Evolutionary conservation across 768 basidiomycete species (phyloP), one percentile per base, ranked within the genome.

Genomic region (Lactarius evosmus): DNA sequence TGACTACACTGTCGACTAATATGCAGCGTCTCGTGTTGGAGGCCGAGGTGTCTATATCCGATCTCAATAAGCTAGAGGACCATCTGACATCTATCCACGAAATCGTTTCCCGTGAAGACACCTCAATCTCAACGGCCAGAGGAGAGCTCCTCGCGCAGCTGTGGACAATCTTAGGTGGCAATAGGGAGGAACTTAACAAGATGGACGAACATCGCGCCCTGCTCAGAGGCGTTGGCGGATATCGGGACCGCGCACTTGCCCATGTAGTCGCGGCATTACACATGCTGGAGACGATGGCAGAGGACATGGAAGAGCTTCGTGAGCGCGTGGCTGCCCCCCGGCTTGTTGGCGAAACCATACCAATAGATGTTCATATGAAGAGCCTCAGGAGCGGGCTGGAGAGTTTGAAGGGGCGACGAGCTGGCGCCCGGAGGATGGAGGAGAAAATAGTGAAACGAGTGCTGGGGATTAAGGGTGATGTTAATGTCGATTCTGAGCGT

Each of bases 271-370:
- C 82, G 0, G 82, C 88, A 16, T 70, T 89, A 69, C 84, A 85
- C 57, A 79, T 83, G 11, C 74, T 93, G 65, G 74, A 83, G 32
- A 76, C 77, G 41, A 82, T 91, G 84, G 83, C 82, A 66, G 85
- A 82, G 38, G 89, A 91, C 66, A 84, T 92, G 79, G 88, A 89
- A 70, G 88, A 89, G 50, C 74, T 93, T 64, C 78, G 90, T 65
- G 87, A 89, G 70, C 78, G 87, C 19, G 87, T 89, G 1, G 82
- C 88, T 4, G 81, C 83, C 34, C 89, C 91, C 1, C 84, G 85
- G 56, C 73, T 92, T 5, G 72, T 82, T 12, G 85, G 83, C 5
- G 74, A 82, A n/a, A 76, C 75, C 46, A 78, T 91, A 17, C 87
- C 89, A 4, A 76, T 87, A 4, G 85, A 87, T 62, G 89, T 91